phyloP scores from a whole-genome alignment of 2,329 filamentous ascomycete genomes.

The Xylaria sp. region DNA sequence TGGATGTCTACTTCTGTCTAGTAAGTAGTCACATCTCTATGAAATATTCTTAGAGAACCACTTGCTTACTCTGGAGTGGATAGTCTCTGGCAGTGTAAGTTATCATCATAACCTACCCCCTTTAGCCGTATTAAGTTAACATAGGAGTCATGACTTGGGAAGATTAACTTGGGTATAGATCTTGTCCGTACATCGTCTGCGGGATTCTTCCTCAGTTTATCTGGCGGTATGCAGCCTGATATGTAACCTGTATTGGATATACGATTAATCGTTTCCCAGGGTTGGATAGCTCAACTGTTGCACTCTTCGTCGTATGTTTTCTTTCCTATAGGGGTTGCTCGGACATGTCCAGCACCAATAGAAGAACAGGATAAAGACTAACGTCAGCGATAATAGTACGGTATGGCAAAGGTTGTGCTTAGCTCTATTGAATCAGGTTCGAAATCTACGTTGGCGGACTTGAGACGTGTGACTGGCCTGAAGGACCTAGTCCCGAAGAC shows the following conservation, averaged over 20 bases:
- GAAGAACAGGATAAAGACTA: background rate
- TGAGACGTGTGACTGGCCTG: constrained; percentile 33
- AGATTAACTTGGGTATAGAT: constrained; percentile 3
- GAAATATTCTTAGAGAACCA: background rate
- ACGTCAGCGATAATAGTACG: constrained; percentile 12
- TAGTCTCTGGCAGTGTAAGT: constrained; percentile 29
- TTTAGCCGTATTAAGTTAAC: background rate
- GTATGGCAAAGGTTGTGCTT: constrained; percentile 34
- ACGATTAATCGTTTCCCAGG: background rate
- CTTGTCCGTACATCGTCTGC: constrained; percentile 30
- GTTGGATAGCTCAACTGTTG: constrained; percentile 27
- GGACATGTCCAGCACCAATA: background rate
- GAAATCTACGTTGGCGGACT: constrained; percentile 25
- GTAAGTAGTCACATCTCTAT: background rate
- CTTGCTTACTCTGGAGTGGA: background rate
- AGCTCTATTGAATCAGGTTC: constrained; percentile 30
- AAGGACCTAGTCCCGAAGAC: constrained; percentile 19
- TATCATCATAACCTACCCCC: background rate
- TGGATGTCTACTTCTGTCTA: constrained; percentile 36
- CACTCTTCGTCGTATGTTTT: constrained; percentile 21
- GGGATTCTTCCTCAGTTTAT: constrained; percentile 33
- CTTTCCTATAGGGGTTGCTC: too few relatives aligned
- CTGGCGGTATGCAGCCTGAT: background rate
- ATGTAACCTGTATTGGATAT: background rate
- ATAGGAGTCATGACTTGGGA: background rate